Percentiles rank a stretch among this genome's conserved stretches.
phyloP scores from a whole-genome alignment of 1,139 yeast species.

The Scheffersomyces lignicola region DNA sequence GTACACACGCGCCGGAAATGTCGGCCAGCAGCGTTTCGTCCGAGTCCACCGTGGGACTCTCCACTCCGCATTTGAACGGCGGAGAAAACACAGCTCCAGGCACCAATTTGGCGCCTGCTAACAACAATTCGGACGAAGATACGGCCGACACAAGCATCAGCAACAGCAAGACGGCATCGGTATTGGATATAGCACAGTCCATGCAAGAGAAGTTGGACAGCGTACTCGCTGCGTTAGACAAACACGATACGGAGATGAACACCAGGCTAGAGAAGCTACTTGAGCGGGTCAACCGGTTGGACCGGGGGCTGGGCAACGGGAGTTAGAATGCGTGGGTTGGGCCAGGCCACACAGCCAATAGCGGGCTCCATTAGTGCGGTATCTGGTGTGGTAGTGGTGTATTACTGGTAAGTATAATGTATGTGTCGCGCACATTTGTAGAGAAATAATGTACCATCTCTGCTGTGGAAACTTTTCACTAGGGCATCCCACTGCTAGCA shows the following conservation, averaged over 20 bases:
- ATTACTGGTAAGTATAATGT: too few relatives aligned
- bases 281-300: conserved; percentile 20
- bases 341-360: too few relatives aligned
- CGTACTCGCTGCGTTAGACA: conserved; percentile 26
- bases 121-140: conserved; percentile 4
- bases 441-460: too few relatives aligned
- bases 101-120: neutral
- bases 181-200: conserved; percentile 53
- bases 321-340: too few relatives aligned
- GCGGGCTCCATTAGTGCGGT: too few relatives aligned
- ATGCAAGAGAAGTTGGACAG: conserved; percentile 43
- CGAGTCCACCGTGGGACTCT: conserved; percentile 12
- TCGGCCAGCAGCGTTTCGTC: neutral
- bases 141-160: conserved; percentile 7
- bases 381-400: too few relatives aligned
- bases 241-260: conserved; percentile 30
- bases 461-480: too few relatives aligned
- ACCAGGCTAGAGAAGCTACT: conserved; percentile 27
- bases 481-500: too few relatives aligned
- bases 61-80: conserved; percentile 18
- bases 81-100: conserved; percentile 12
- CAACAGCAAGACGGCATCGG: conserved; percentile 28
- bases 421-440: too few relatives aligned
- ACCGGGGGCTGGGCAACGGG: conserved; percentile 13
- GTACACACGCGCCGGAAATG: too few relatives aligned